These are phyloP conservation scores for Scutellaria minor DNA, from an alignment of 257 asterid genomes.

Conservation along the genomic window DNA sequence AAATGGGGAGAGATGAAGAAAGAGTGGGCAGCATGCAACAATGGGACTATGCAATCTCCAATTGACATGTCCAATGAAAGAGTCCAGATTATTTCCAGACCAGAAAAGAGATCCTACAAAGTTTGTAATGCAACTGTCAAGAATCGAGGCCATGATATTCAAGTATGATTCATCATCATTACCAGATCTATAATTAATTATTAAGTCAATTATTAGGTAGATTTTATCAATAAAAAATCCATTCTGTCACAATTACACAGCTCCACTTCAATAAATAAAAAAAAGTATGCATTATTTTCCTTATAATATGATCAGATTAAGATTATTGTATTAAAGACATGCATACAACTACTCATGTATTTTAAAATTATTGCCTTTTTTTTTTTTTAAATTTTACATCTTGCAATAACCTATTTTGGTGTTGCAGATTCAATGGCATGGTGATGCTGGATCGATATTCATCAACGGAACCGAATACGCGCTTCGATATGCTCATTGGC, in stretches of 20 bases:
- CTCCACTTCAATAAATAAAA: no score
- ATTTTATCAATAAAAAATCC: no score
- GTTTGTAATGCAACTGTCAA: conserved; percentile 50
- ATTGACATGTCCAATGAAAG: conserved; percentile 57
- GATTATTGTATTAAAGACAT: not conserved
- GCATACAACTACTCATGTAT: not conserved
- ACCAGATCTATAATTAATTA: not conserved
- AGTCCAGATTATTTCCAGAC: conserved; percentile 38
- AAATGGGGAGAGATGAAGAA: conserved; percentile 64
- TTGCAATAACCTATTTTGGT: no score
- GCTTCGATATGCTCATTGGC: conserved; percentile 74
- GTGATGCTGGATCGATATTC: conserved; percentile 55
- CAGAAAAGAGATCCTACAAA: conserved; percentile 41
- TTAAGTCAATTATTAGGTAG: no score
- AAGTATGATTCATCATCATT: conserved; percentile 38
- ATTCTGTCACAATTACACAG: no score
- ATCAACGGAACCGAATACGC: conserved; percentile 50
- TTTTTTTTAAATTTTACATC: no score
- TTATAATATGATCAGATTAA: not conserved
- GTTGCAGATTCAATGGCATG: conserved; percentile 61
- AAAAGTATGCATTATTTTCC: not conserved
- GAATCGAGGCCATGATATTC: conserved; percentile 75
- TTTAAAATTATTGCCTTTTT: no score
- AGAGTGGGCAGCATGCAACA: conserved; percentile 70
- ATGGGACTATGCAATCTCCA: conserved; percentile 70